Evolutionary conservation across 2,329 filamentous ascomycete genomes (phyloP).

Genomic region (Phyllosticta citrichinensis): DNA sequence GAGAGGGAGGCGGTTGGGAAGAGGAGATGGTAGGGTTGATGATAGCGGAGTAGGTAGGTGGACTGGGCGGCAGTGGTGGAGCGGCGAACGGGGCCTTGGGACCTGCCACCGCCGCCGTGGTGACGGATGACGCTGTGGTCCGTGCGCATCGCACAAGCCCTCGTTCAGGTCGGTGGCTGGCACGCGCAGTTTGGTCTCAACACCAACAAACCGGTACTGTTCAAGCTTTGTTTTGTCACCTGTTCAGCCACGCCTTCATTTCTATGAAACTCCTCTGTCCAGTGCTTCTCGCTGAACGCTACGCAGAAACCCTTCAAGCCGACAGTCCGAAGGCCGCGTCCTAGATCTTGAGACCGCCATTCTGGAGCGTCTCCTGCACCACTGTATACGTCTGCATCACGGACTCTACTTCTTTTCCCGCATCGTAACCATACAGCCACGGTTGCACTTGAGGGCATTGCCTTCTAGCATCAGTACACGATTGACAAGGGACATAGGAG

Average conservation of each 20-base stretch:
- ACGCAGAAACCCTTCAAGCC: no score
- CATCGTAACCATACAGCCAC: slow-evolving; percentile 28
- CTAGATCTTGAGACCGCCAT: not conserved
- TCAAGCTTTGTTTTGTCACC: not conserved
- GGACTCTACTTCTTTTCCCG: slow-evolving; percentile 20
- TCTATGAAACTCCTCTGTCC: not conserved
- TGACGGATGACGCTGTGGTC: not conserved
- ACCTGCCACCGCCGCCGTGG: not conserved
- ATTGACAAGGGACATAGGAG: not conserved
- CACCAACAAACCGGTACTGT: not conserved
- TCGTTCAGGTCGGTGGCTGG: not conserved
- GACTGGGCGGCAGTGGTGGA: not conserved
- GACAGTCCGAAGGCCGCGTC: not conserved
- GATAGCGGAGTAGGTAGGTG: slow-evolving; percentile 2
- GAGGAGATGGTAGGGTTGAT: not conserved
- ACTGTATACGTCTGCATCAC: not conserved
- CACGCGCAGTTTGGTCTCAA: not conserved
- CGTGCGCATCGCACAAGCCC: not conserved
- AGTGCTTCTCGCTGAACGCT: no score
- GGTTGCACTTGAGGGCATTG: slow-evolving; percentile 26
- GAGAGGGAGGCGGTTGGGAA: not conserved
- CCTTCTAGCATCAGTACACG: not conserved
- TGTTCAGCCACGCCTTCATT: not conserved
- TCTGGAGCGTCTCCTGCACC: slow-evolving; percentile 3
- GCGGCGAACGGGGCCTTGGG: not conserved